Evolutionary conservation across 176 grass and related monocot species (phyloP), one percentile per base, ranked within the genome.

Genomic region (Chrysopogon serrulatus): DNA sequence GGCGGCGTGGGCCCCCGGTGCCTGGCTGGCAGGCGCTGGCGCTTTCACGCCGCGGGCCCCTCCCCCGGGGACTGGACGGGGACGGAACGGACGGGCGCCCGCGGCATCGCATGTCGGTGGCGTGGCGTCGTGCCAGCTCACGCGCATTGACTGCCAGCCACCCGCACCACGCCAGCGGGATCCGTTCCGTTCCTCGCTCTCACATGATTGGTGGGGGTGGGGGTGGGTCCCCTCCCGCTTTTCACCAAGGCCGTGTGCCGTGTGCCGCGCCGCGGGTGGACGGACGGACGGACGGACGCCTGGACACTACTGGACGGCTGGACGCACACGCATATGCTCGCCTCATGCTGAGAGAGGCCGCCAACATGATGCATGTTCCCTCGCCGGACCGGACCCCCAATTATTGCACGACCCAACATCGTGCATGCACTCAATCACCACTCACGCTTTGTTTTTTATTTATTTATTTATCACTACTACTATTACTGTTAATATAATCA

Each of bases 21-120:
- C 48, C 53, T 80, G 78, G 5, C 21, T 67, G 78, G 78, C 78
- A 24, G 78, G 62, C 43, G 78, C 44, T 68, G 78, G 78, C 78
- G 44, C 63, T 27, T 68, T 68, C 43, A 39, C 64, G 21, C 30
- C 40, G 59, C 5, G 60, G 16, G 36, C 3, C 18, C 32, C 8
- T 1, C 18, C 32, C 8, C 17, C 2, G 6, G 16, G 47, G 47
- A 48, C 16, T 0, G 48, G 19, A 23, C 49, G 49, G 51, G 48
- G 19, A 23, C 49, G 49, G 51, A 23, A 54, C 51, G 51, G 51
- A 10, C 53, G 17, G 17, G 47, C 5, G 15, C 16, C 28, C 62
- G 14, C 31, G 4, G 0, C 12, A 5, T 0, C 43, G 64, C 32
- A 19, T 69, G 78, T 81, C 78, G 78, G 63, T 80, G 78, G 45